phyloP scores from a whole-genome alignment of 2,329 filamentous ascomycete species.

The Tolypocladium capitatum region DNA sequence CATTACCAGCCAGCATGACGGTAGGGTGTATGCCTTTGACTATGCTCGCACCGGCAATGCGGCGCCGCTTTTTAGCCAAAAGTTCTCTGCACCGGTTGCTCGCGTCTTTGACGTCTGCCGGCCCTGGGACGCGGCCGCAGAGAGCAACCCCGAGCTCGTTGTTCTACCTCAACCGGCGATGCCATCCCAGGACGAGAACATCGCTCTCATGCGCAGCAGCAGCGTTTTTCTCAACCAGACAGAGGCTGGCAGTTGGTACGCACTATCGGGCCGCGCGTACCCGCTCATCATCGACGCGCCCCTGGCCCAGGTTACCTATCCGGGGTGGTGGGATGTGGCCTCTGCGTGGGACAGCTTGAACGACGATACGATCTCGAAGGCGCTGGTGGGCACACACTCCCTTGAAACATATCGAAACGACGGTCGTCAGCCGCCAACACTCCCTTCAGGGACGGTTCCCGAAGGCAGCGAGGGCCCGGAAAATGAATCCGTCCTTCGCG shows the following conservation, averaged over 20 bases:
- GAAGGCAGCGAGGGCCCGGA: slow-evolving; percentile 17
- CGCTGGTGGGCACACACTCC: slow-evolving; percentile 59
- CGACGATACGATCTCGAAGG: slow-evolving; percentile 39
- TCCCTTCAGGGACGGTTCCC: slow-evolving; percentile 21
- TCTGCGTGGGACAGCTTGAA: slow-evolving; percentile 25
- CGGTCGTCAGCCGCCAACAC: slow-evolving; percentile 21
- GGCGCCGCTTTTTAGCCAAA: slow-evolving; percentile 50
- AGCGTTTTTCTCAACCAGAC: slow-evolving; percentile 82
- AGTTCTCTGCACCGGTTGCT: slow-evolving; percentile 65
- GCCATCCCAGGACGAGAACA: slow-evolving; percentile 36
- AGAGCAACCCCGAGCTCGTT: slow-evolving; percentile 63
- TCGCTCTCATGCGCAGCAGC: slow-evolving; percentile 39
- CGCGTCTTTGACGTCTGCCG: slow-evolving; percentile 81
- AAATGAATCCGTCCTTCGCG: slow-evolving; percentile 19
- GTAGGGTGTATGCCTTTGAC: slow-evolving; percentile 69
- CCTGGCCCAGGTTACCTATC: slow-evolving; percentile 28
- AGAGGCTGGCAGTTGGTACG: slow-evolving; percentile 81
- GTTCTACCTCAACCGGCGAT: slow-evolving; percentile 75
- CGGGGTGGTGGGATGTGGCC: slow-evolving; percentile 34
- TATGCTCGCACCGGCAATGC: slow-evolving; percentile 40
- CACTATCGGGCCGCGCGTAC: slow-evolving; percentile 75
- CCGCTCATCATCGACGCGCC: slow-evolving; percentile 66
- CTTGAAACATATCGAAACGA: slow-evolving; percentile 29
- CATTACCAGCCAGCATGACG: slow-evolving; percentile 76
- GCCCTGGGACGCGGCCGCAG: slow-evolving; percentile 47